phyloP scores from a whole-genome alignment of 148 eudicot genomes.

The Spergularia marina region DNA sequence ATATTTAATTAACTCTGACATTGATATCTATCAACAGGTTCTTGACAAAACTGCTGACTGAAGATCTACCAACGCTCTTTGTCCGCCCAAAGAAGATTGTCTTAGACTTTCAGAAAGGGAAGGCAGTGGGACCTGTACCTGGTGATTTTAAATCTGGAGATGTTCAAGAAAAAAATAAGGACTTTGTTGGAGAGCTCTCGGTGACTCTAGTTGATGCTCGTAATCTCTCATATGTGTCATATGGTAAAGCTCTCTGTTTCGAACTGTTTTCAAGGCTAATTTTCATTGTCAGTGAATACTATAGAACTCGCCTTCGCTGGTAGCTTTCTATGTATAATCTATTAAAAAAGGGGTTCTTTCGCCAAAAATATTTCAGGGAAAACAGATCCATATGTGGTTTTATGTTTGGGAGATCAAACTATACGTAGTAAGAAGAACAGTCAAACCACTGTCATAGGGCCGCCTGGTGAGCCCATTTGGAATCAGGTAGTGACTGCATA shows the following conservation, averaged over 20 bases:
- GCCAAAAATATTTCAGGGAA: constrained; percentile 48
- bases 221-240: constrained; percentile 65
- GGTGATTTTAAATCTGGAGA: constrained; percentile 60
- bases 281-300: background rate
- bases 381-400: constrained; percentile 87
- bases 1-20: background rate
- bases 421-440: constrained; percentile 91
- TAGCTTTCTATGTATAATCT: background rate
- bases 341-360: background rate
- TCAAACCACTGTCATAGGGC: constrained; percentile 94
- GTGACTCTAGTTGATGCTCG: constrained; percentile 97
- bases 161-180: constrained; percentile 74
- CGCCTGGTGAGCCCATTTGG: constrained; percentile 98
- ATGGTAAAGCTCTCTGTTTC: constrained; percentile 41
- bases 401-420: constrained; percentile 83
- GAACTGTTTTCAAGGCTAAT: background rate
- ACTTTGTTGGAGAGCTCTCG: constrained; percentile 90
- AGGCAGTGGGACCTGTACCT: constrained; percentile 80
- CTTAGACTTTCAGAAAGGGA: constrained; percentile 85
- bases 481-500: constrained; percentile 65
- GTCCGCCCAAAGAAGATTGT: constrained; percentile 97
- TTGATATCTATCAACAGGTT: constrained; percentile 49
- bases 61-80: constrained; percentile 89
- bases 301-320: background rate
- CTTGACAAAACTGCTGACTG: constrained; percentile 87